Conservation (phyloP, 2,329 filamentous ascomycete species). For the Bretziella fagacearum region DNA sequence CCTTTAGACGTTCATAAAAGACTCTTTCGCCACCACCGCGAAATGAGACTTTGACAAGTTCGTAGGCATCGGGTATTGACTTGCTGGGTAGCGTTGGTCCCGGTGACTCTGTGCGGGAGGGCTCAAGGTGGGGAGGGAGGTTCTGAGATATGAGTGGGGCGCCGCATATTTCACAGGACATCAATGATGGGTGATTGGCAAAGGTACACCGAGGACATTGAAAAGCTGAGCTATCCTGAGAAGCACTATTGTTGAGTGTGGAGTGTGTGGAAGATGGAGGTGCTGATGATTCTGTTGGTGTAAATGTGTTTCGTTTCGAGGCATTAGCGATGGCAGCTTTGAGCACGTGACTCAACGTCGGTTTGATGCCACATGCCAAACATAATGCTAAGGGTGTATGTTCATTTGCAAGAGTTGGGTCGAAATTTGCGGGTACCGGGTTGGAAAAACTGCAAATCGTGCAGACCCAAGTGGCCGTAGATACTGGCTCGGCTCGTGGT, state of each 20-base stretch:
- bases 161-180: conserved; percentile 81
- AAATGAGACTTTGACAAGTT: conserved; percentile 83
- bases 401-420: conserved; percentile 61
- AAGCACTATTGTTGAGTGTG: conserved; percentile 14
- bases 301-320: conserved; percentile 30
- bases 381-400: conserved; percentile 74
- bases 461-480: conserved; percentile 78
- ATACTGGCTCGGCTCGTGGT: conserved; percentile 16
- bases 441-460: conserved; percentile 94
- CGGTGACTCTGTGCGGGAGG: conserved; percentile 52
- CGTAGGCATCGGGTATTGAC: conserved; percentile 36
- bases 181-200: conserved; percentile 72
- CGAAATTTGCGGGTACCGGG: conserved; percentile 82
- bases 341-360: conserved; percentile 61
- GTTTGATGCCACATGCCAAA: conserved; percentile 85
- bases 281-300: background rate
- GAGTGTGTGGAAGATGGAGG: background rate
- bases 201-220: conserved; percentile 85
- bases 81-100: conserved; percentile 44
- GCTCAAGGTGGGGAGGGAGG: conserved; percentile 22
- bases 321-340: conserved; percentile 74
- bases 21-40: conserved; percentile 75
- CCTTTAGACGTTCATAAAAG: conserved; percentile 77
- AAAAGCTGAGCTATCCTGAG: conserved; percentile 21
- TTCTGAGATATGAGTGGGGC: conserved; percentile 48